These are phyloP conservation scores for Xylaria intraflava DNA, from an alignment of 495 filamentous ascomycete species.

Conservation along the genomic window DNA sequence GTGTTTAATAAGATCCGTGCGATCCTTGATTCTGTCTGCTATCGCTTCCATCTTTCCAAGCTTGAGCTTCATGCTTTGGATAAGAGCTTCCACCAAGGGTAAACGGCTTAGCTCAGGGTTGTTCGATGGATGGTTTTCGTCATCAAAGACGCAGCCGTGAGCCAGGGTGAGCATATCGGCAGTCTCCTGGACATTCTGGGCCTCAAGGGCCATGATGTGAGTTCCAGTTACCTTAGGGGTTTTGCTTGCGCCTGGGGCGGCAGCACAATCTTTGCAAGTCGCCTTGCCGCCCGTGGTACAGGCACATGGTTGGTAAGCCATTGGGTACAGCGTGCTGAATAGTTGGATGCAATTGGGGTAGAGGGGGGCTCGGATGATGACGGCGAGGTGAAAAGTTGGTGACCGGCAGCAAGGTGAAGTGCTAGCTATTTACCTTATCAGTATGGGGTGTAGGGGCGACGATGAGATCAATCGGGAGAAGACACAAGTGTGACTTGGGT, in stretches of 20 bases:
- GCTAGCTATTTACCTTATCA: no score
- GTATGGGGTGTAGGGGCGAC: no score
- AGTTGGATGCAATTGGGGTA: no score
- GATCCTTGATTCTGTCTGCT: neutral
- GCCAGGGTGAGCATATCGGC: neutral
- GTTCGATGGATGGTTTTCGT: neutral
- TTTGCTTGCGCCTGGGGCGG: neutral
- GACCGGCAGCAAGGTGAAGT: no score
- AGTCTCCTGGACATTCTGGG: neutral
- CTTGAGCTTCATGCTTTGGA: neutral
- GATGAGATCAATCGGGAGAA: no score
- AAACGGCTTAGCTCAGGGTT: neutral
- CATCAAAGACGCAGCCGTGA: neutral
- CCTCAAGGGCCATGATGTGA: neutral
- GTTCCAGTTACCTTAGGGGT: neutral
- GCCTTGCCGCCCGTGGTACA: no score
- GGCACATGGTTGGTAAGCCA: no score
- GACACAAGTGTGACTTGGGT: no score
- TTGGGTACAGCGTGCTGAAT: no score
- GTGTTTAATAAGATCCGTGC: neutral
- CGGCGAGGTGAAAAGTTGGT: no score
- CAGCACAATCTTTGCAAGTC: no score
- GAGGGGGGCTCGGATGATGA: no score
- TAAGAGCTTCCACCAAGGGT: neutral
- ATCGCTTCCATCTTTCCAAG: neutral